Evolutionary conservation across 208 protist genomes (phyloP), one percentile per base, ranked within the genome.

Genomic region (Crithidia expoeki): DNA sequence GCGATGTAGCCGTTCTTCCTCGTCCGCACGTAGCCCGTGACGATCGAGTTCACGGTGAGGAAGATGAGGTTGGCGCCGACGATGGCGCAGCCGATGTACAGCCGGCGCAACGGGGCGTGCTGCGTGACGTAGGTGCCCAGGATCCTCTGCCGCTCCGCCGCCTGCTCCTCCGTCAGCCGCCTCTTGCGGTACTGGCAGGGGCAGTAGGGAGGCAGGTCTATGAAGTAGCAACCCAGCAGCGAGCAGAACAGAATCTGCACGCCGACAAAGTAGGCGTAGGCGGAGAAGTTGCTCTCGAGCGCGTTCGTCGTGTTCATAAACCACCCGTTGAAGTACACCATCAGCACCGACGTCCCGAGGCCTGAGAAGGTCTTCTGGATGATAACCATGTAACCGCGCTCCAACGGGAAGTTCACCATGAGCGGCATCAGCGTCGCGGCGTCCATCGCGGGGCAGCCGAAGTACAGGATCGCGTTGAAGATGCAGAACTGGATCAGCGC

Each of bases 321-420:
- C 79, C 81, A 93, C 27, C 78, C 86, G 58, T 91, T 90, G 71
- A 91, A 93, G 79, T 90, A 93, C 19, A 77, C 79, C 83, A 90
- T 88, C 25, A 93, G 68, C 38, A 95, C 77, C 10, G 84, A 81
- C n/a, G 86, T 87, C 27, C 89, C 89, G 30, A 94, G 81, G 19
- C 89, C 89, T 19, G 81, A 81, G 57, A 93, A 92, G 16, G 89
- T 93, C 72, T 94, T 94, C 59, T 89, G 80, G 53, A 93, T 88
- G 49, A 92, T 80, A 28, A 94, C 83, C 55, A 93, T 80, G 68
- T 83, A 90, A 28, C 90, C 90, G 6, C 85, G 76, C 42, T 92
- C 83, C 33, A 89, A 58, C 14, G 89, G 89, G 59, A 93, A 94
- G 79, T 93, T 88, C 23, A 86, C 66, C 84, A 94, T 90, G n/a